These are phyloP conservation scores for Bruguiera parviflora DNA, from an alignment of 345 rosid genomes.

Conservation along the genomic window DNA sequence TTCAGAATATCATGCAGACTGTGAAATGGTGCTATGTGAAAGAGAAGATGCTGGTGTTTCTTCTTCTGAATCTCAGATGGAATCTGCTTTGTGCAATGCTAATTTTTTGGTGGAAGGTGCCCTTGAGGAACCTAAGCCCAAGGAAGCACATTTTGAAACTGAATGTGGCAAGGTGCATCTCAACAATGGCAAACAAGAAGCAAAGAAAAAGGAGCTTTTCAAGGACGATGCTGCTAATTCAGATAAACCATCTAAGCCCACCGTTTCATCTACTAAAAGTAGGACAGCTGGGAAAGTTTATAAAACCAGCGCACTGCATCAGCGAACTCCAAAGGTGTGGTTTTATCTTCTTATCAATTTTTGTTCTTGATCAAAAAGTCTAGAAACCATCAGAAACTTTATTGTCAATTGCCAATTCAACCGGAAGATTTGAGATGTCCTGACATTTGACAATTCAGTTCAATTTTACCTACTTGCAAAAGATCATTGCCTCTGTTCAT, in stretches of 20 bases:
- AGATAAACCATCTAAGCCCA: constrained; percentile 17
- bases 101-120: constrained; percentile 20
- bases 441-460: constrained; percentile 2
- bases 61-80: constrained; percentile 27
- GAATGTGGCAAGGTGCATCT: constrained; percentile 13
- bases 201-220: constrained; percentile 14
- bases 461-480: not conserved
- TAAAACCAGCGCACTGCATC: constrained; percentile 11
- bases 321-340: constrained; percentile 35
- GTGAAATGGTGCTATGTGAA: constrained; percentile 26
- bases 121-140: constrained; percentile 16
- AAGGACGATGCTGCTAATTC: constrained; percentile 14
- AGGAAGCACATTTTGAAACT: constrained; percentile 25
- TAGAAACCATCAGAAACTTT: not conserved
- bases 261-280: constrained; percentile 10
- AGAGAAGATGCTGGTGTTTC: constrained; percentile 25
- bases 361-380: not conserved
- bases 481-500: not conserved
- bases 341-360: not conserved
- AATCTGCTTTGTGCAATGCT: constrained; percentile 23
- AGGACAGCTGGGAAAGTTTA: constrained; percentile 15
- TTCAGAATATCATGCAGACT: constrained; percentile 36
- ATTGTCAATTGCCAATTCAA: not conserved
- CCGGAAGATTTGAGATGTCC: not conserved
- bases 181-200: constrained; percentile 19